Base-by-base conservation (phyloP, 257 asterid genomes). In the Solanum phureja region DNA sequence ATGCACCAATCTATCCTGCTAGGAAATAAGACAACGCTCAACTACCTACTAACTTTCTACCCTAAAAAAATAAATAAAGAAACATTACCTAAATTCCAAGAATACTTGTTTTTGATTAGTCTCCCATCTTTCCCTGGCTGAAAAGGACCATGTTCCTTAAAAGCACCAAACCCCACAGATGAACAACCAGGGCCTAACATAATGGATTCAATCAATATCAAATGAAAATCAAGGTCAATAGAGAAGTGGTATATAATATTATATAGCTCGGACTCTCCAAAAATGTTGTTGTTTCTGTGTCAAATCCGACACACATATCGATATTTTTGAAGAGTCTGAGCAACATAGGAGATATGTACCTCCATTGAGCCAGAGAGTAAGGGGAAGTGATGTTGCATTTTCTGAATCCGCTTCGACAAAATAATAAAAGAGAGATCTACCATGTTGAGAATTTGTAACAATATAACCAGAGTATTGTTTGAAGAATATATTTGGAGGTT, bases 101-200 rank as follows among this genome's bases (percentile, higher is more conserved):
- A 88, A 86, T 75, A 88, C 68, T 87, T 72, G 74, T 90, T 90
- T 21, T 81, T 90, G 4, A 11, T 18, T 40, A 90, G 66, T 11
- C 12, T 79, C 23, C 90, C 90, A 40, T 79, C 85, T 19, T 24
- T 85, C 7, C 87, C 90, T 8, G 88, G 89, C 87, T 31, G 89
- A 62, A 90, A 90, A 7, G 89, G 92, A 77, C 92, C 92, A 27
- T 90, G 58, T 19, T 90, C 90, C 88, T 52, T 87, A 74, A 90
- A 90, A 16, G 85, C 88, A 49, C 90, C 92, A 79, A 66, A 84
- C 34, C 92, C 92, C 62, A 88, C 77, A 8, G 92, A 90, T 6
- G 90, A 90, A 84, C 90, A 90, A 7, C 92, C 92, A 19, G 88
- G 90, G 73, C 88, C 92, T 87, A 74, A 68, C 27, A 24, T 40